These are phyloP conservation scores for Diaporthe humulicola DNA, from an alignment of 2,329 filamentous ascomycete species.

Conservation along the genomic window DNA sequence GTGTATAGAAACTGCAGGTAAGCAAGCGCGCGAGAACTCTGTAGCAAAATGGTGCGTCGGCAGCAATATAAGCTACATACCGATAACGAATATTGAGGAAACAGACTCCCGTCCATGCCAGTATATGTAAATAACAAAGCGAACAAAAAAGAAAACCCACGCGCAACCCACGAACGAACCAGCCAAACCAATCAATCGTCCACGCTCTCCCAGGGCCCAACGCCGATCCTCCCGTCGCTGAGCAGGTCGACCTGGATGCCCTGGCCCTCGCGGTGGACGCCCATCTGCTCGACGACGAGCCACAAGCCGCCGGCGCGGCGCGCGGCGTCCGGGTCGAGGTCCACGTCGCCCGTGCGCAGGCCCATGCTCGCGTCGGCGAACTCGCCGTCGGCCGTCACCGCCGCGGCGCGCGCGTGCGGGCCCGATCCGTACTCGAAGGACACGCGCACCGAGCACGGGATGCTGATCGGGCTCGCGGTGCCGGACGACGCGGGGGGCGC, in stretches of 20 bases:
- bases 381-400: conserved; percentile 77
- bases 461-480: conserved; percentile 41
- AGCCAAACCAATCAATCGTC: conserved; percentile 24
- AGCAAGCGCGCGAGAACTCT: not conserved
- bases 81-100: not conserved
- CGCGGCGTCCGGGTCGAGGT: conserved; percentile 76
- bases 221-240: conserved; percentile 50
- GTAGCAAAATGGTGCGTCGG: not conserved
- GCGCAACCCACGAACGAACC: not conserved
- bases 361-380: conserved; percentile 78
- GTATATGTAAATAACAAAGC: not conserved
- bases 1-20: not conserved
- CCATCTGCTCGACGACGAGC: conserved; percentile 86
- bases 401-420: conserved; percentile 74
- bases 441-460: conserved; percentile 69
- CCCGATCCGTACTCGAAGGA: conserved; percentile 81
- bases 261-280: conserved; percentile 55
- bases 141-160: not conserved
- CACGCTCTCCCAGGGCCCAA: conserved; percentile 54
- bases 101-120: conserved; percentile 25
- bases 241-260: conserved; percentile 58
- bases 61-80: not conserved
- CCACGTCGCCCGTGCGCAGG: conserved; percentile 79
- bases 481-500: conserved; percentile 37
- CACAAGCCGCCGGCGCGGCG: conserved; percentile 71